phyloP scores from a whole-genome alignment of 176 grass and related monocot species.

The Hsuehochloa calcarea region DNA sequence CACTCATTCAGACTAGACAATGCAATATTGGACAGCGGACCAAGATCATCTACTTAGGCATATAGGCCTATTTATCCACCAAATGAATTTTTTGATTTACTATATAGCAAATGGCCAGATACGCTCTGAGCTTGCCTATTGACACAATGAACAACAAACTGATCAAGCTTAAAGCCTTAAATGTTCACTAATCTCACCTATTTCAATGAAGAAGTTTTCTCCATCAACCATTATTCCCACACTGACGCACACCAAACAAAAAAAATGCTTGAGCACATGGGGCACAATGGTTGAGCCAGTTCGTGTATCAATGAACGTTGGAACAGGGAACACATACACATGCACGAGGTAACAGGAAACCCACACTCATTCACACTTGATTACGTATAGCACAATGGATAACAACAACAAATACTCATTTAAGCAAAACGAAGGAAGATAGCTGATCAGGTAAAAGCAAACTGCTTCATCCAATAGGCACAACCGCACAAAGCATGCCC shows the following conservation, averaged over 20 bases:
- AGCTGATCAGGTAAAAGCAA: background rate
- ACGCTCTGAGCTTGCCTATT: background rate
- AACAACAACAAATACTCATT: background rate
- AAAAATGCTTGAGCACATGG: background rate
- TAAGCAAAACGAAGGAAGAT: background rate
- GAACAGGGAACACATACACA: background rate
- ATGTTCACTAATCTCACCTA: background rate
- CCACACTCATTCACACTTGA: background rate
- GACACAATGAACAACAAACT: background rate
- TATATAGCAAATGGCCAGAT: background rate
- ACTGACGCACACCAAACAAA: background rate
- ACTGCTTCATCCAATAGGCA: background rate
- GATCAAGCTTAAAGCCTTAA: conserved; percentile 2
- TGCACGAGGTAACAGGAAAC: background rate
- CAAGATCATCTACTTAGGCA: background rate
- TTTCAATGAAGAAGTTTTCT: background rate
- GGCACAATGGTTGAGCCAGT: background rate
- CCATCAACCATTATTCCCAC: background rate
- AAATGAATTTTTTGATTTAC: background rate
- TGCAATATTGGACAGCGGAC: background rate
- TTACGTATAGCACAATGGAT: background rate
- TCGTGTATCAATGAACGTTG: background rate
- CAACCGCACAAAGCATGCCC: background rate
- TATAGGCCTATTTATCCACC: background rate
- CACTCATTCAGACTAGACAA: background rate